These are phyloP conservation scores for Paecilomyces variotii DNA, from an alignment of 2,329 filamentous ascomycete species.

Conservation along the genomic window DNA sequence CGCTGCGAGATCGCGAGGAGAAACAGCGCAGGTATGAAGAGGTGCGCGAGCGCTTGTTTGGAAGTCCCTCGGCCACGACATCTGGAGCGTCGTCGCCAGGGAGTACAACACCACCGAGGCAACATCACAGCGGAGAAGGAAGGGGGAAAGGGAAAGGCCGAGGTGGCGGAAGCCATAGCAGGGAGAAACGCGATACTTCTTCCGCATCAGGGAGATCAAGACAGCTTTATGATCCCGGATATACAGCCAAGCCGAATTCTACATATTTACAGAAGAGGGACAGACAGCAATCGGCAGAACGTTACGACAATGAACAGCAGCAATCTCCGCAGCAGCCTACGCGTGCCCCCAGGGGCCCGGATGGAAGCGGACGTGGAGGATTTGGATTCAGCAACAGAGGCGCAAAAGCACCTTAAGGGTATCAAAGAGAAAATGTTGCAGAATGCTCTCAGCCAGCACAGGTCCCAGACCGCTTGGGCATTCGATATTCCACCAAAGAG, in stretches of 20 bases:
- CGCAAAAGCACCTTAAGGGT: slow-evolving; percentile 25
- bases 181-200: slow-evolving; percentile 36
- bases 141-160: slow-evolving; percentile 42
- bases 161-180: slow-evolving; percentile 38
- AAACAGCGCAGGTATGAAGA: slow-evolving; percentile 88
- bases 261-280: slow-evolving; percentile 38
- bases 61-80: slow-evolving; percentile 40
- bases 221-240: slow-evolving; percentile 73
- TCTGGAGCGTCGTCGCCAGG: slow-evolving; percentile 57
- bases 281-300: slow-evolving; percentile 27
- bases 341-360: slow-evolving; percentile 68
- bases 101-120: slow-evolving; percentile 52
- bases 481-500: not conserved
- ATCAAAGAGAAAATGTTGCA: not conserved
- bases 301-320: slow-evolving; percentile 28
- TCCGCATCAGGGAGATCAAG: slow-evolving; percentile 30
- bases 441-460: not conserved
- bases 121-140: slow-evolving; percentile 23
- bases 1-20: slow-evolving; percentile 73
- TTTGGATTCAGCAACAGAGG: slow-evolving; percentile 67
- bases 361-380: slow-evolving; percentile 65
- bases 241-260: slow-evolving; percentile 55
- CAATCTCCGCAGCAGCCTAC: slow-evolving; percentile 50
- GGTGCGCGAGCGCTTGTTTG: slow-evolving; percentile 79
- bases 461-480: not conserved